A percentile compares a stretch with the other conserved stretches of the same genome.
Conservation (phyloP, 305 asterid genomes). For the Ajuga reptans region DNA sequence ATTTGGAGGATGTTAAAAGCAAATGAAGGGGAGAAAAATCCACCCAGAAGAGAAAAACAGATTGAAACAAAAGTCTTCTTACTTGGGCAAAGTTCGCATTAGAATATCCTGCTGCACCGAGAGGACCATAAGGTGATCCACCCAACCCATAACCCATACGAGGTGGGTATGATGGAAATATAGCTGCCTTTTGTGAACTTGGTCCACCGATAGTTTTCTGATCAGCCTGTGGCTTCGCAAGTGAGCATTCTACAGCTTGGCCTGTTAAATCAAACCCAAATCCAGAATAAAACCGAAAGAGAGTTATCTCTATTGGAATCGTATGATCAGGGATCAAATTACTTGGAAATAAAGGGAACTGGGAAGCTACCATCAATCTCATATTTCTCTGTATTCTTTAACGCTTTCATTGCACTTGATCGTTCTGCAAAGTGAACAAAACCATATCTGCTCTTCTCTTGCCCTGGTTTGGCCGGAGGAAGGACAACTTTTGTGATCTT, state of each 20-base stretch:
- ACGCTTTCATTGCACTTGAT: slow-evolving; percentile 80
- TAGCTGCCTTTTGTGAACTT: slow-evolving; percentile 47
- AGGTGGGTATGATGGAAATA: slow-evolving; percentile 70
- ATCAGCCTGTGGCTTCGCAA: slow-evolving; percentile 93
- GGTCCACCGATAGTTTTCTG: slow-evolving; percentile 58
- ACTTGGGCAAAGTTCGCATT: slow-evolving; percentile 69
- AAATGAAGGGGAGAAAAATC: neutral
- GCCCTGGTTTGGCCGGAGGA: slow-evolving; percentile 94
- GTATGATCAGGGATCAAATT: neutral
- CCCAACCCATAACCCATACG: slow-evolving; percentile 73
- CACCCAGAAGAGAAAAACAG: neutral
- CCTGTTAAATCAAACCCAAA: slow-evolving; percentile 41
- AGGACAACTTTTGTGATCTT: slow-evolving; percentile 72
- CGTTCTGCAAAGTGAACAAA: slow-evolving; percentile 86
- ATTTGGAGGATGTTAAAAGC: neutral
- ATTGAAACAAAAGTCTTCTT: slow-evolving; percentile 23
- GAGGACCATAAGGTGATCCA: slow-evolving; percentile 71
- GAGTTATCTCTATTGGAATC: slow-evolving; percentile 7
- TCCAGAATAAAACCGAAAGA: slow-evolving; percentile 2
- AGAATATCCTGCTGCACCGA: slow-evolving; percentile 55
- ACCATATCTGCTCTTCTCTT: slow-evolving; percentile 79
- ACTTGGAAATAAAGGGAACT: slow-evolving; percentile 3
- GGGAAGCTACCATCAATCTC: slow-evolving; percentile 62
- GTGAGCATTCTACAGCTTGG: slow-evolving; percentile 87
- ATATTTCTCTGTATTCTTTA: slow-evolving; percentile 82